Base-by-base conservation (phyloP, 441 rosid genomes). In the Kokia cookei region DNA sequence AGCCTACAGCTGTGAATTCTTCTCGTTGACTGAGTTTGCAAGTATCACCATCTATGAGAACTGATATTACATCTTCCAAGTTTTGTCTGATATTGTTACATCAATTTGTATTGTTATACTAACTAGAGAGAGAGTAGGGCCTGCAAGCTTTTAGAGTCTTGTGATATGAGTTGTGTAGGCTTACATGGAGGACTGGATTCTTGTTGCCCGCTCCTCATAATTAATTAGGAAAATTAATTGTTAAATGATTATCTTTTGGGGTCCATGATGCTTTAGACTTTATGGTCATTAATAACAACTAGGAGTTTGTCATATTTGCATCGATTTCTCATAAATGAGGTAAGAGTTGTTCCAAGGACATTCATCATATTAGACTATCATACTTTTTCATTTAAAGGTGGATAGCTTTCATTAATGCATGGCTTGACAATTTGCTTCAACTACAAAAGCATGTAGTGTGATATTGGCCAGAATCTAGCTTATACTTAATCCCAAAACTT, bases 171-270 rank as follows among this genome's bases (percentile, higher is more conserved):
- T 68, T 14, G 40, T 42, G 72, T 48, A 45, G 69, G 73, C 19
- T 51, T 47, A 74, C 10, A 69, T 43, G 37, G 47, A 48, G 77
- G 17, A 40, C 61, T 27, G 57, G 73, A 50, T 26, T 73, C 42
- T 59, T 67, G 65, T 50, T 73, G 71, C 59, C 40, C 53, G 55
- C 40, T 35, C 40, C 63, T 55, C 50, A 74, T 70, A 68, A 67
- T 55, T 70, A 68, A 67, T 55, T 74, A 17, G 43, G 78, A 32
- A 69, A 74, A 64, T 59, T 26, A 12, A 29, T 55, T 69, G 77
- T 35, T 74, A 55, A 74, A 74, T 78, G 69, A 74, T 78, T 78
- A 35, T n/a, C 8, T 64, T 69, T 50, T 7, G 60, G 75, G 81
- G 59, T 62, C 66, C 65, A 4, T 50, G 11, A 58, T 37, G 61